phyloP scores from a whole-genome alignment of 31 red algal genomes.

The Odonthalia washingtoniensis region DNA sequence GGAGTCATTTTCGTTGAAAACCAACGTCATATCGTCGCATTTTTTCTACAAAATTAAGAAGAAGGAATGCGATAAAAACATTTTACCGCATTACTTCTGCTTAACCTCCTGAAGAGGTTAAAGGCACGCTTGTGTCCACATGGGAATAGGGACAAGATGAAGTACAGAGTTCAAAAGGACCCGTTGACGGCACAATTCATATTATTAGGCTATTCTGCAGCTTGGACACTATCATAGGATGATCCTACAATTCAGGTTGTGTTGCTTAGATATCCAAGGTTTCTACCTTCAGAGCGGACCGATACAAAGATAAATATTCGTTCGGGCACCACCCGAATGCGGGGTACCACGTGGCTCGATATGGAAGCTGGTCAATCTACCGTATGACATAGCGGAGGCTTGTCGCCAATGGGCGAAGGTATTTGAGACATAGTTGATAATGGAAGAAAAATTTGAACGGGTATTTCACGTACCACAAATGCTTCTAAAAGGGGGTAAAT shows the following conservation, averaged over 20 bases:
- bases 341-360: background rate
- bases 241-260: background rate
- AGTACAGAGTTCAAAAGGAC: background rate
- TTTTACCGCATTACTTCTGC: too few species aligned
- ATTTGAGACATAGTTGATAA: constrained; percentile 8
- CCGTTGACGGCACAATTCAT: background rate
- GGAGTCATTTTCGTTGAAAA: background rate
- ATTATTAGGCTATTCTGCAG: background rate
- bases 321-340: background rate
- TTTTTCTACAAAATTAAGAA: constrained; percentile 34
- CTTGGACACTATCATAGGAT: too few species aligned
- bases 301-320: background rate
- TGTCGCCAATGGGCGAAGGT: background rate
- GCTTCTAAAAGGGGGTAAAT: too few species aligned
- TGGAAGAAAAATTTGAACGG: background rate
- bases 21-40: constrained; percentile 40
- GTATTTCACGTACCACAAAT: background rate
- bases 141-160: background rate
- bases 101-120: constrained; percentile 2
- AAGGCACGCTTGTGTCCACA: constrained; percentile 3
- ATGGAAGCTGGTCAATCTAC: background rate
- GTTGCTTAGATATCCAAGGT: background rate
- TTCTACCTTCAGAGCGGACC: background rate
- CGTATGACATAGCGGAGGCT: constrained; percentile 23
- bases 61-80: constrained; percentile 12